Percentiles rank a stretch among this genome's conserved stretches.
phyloP scores from a whole-genome alignment of 257 asterid genomes.

The Solanum arcanum region DNA sequence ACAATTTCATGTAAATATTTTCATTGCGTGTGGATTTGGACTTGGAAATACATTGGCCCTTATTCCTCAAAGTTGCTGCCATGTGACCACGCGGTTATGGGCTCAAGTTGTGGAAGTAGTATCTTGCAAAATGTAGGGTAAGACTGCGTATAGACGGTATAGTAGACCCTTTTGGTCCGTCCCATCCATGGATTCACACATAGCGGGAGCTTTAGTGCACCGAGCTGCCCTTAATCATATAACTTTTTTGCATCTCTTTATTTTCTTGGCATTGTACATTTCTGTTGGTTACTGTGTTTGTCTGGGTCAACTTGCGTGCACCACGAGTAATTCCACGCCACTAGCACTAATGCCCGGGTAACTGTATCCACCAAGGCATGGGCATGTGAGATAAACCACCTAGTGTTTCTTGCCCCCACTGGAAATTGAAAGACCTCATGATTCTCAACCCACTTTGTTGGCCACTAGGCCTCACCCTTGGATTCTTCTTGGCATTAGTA shows the following conservation, averaged over 20 bases:
- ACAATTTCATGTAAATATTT: not conserved
- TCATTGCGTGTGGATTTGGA: not conserved
- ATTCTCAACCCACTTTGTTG: not conserved
- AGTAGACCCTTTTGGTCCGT: not conserved
- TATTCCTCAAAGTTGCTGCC: not conserved
- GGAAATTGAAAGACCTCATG: not conserved
- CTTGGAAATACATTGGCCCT: not conserved
- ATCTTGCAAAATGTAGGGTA: not conserved
- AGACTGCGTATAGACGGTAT: not conserved
- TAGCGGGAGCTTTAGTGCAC: not conserved
- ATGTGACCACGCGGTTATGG: not conserved
- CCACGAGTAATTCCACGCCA: not conserved
- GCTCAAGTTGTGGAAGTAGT: not conserved
- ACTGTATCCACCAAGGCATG: not conserved
- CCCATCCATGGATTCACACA: not conserved
- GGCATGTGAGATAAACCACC: not conserved
- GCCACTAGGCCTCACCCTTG: not conserved
- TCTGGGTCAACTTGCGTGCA: not conserved
- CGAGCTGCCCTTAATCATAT: not conserved
- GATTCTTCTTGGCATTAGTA: not conserved
- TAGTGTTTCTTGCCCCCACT: not conserved
- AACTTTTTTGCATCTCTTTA: not conserved
- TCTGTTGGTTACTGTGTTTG: not conserved
- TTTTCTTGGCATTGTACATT: not conserved
- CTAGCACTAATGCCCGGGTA: not conserved